These are phyloP conservation scores for Geotrichum europaeum DNA, from an alignment of 1,139 yeast species.

Conservation along the genomic window DNA sequence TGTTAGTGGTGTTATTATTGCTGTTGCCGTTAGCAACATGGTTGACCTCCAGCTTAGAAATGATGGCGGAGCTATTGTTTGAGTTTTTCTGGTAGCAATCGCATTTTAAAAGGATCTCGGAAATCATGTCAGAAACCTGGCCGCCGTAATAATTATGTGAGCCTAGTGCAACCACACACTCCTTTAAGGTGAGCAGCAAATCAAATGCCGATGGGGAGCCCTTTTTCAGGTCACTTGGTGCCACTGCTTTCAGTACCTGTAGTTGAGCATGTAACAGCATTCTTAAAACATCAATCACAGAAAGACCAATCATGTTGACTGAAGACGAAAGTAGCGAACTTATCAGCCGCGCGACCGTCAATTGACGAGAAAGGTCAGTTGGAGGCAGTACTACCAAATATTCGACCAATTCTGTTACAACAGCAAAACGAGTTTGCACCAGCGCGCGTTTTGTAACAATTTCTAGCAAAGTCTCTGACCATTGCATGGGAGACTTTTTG, in stretches of 20 bases:
- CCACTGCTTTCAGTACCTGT: slow-evolving; percentile 33
- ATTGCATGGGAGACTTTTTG: slow-evolving; percentile 31
- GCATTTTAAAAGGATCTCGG: slow-evolving; percentile 37
- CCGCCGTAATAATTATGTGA: slow-evolving; percentile 73
- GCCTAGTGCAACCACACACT: slow-evolving; percentile 56
- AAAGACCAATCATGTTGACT: slow-evolving; percentile 81
- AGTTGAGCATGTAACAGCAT: slow-evolving; percentile 51
- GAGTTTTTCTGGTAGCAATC: not conserved
- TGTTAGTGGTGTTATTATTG: not conserved
- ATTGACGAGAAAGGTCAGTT: slow-evolving; percentile 39
- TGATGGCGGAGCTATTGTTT: not conserved
- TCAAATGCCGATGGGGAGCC: slow-evolving; percentile 12
- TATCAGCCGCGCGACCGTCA: slow-evolving; percentile 48
- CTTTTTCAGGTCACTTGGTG: slow-evolving; percentile 3
- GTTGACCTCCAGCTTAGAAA: not conserved
- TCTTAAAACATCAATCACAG: slow-evolving; percentile 79
- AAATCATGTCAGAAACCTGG: slow-evolving; percentile 71
- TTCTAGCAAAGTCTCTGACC: slow-evolving; percentile 58
- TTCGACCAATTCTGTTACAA: slow-evolving; percentile 44
- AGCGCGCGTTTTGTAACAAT: slow-evolving; percentile 72
- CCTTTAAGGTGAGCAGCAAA: slow-evolving; percentile 28
- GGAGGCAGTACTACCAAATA: slow-evolving; percentile 28
- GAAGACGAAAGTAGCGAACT: slow-evolving; percentile 65
- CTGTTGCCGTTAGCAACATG: not conserved
- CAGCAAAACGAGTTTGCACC: slow-evolving; percentile 75